Evolutionary conservation across 2,329 filamentous ascomycete species (phyloP), one percentile per base, ranked within the genome.

Genomic region (Decorospora gaudefroyi): DNA sequence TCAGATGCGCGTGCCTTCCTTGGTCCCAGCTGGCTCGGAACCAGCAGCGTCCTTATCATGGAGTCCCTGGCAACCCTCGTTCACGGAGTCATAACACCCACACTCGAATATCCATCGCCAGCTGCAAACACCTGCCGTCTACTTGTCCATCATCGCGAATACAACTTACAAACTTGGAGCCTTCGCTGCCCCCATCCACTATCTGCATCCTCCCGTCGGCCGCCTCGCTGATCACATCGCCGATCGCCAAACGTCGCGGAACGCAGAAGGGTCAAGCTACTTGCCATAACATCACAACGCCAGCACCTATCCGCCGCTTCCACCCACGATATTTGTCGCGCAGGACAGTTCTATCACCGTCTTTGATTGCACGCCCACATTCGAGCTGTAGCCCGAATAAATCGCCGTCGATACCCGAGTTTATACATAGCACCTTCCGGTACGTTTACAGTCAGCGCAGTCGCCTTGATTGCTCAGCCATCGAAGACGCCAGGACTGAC

Each of bases 181-280:
- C 28, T 32, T 38, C 41, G 23, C 34, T 37, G 36, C 31, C 30
- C 48, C 42, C 44, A 28, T 39, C 33, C 42, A 43, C 47, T 45
- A 39, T 18, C 39, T 41, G 43, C 43, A 55, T 53, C 57, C 39
- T 59, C 53, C 47, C 53, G 51, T 40, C 18, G n/a, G 38, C 46
- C 46, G 49, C 32, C 51, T 59, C 59, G 65, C 59, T 62, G 62
- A 68, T 68, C 61, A 32, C 58, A 57, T 62, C 55, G 63, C 51
- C 63, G 61, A 67, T 67, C 63, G 49, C 52, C 49, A 51, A 34
- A 42, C 50, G 46, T 55, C 50, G 55, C 60, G 58, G 55, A 54
- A 57, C 51, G 37, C 34, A 29, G 38, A 48, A 53, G 55, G 51
- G 49, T 39, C 56, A 53, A 58, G 59, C 59, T 60, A 55, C 64